These are phyloP conservation scores for Phytopythium montanum DNA, from an alignment of 352 stramenopile genomes.

Conservation along the genomic window DNA sequence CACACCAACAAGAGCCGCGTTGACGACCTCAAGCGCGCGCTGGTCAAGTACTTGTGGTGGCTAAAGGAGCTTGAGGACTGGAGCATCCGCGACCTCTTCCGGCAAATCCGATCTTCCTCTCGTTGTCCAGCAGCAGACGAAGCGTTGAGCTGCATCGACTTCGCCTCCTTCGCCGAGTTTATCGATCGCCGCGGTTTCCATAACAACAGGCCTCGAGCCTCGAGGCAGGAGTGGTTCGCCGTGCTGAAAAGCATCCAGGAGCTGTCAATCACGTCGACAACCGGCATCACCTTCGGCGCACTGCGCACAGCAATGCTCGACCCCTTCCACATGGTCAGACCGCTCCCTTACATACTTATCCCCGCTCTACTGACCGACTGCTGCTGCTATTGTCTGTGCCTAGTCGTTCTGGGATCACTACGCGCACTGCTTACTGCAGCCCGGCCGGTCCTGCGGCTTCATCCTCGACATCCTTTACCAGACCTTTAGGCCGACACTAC, in stretches of 20 bases:
- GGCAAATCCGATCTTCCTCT: not conserved
- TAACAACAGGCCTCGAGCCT: not conserved
- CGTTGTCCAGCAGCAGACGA: not conserved
- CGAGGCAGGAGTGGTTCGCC: slow-evolving; percentile 37
- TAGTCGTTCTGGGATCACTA: not conserved
- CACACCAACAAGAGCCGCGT: not conserved
- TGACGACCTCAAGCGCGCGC: not conserved
- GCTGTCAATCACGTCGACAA: slow-evolving; percentile 9
- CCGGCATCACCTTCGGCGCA: slow-evolving; percentile 18
- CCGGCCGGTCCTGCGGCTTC: not conserved
- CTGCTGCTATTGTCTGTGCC: too few relatives aligned
- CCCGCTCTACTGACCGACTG: not conserved
- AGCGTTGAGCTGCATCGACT: not conserved
- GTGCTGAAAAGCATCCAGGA: slow-evolving; percentile 30
- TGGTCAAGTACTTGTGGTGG: slow-evolving; percentile 3
- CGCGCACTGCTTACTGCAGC: not conserved
- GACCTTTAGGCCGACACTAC: not conserved
- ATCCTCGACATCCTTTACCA: not conserved
- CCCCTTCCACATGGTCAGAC: slow-evolving; percentile 30
- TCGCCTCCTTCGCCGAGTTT: not conserved
- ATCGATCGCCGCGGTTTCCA: not conserved
- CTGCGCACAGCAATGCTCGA: slow-evolving; percentile 38
- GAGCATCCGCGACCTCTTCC: not conserved
- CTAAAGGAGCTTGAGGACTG: not conserved
- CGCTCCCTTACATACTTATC: too few relatives aligned